These are phyloP conservation scores for Rhodotorula diobovata DNA, from an alignment of 768 basidiomycete species.

Conservation along the genomic window DNA sequence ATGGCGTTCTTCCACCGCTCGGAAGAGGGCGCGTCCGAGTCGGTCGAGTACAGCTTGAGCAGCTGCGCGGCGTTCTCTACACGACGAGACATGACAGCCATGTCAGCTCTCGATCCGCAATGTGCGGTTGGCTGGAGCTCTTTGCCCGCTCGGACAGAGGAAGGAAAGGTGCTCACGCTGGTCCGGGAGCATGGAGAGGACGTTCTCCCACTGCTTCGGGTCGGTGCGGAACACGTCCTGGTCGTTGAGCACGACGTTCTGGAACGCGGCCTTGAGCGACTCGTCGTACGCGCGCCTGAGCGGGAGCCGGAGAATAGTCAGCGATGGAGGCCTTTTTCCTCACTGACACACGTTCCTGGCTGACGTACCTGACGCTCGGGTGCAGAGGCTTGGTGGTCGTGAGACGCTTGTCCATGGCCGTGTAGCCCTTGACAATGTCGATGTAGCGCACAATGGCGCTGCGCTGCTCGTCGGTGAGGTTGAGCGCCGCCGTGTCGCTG, in stretches of 20 bases:
- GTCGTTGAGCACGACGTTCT: slow-evolving; percentile 65
- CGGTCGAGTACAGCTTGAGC: background rate
- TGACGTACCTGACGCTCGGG: slow-evolving; percentile 66
- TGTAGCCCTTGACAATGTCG: slow-evolving; percentile 74
- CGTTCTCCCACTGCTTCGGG: slow-evolving; percentile 65
- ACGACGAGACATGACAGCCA: no score
- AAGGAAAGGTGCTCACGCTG: no score
- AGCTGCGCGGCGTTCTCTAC: slow-evolving; percentile 5
- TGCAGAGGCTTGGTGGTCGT: slow-evolving; percentile 65
- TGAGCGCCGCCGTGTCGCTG: slow-evolving; percentile 79
- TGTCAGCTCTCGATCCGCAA: no score
- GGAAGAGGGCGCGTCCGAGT: slow-evolving; percentile 52
- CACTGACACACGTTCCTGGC: no score
- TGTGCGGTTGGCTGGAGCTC: no score
- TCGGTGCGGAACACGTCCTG: slow-evolving; percentile 71
- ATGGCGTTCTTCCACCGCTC: slow-evolving; percentile 70
- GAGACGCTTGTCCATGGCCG: slow-evolving; percentile 74
- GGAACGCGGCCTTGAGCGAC: slow-evolving; percentile 57
- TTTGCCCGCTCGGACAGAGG: no score
- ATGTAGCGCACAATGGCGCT: slow-evolving; percentile 80
- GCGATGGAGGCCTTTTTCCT: background rate
- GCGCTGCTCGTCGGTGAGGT: slow-evolving; percentile 84
- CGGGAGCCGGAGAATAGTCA: background rate
- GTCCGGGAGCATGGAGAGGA: slow-evolving; percentile 73
- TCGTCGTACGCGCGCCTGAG: slow-evolving; percentile 25